Percentiles rank a stretch among this genome's conserved stretches.
These are phyloP conservation scores for Exophiala phaeomuriformis DNA, from an alignment of 2,329 filamentous ascomycete species.

Conservation along the genomic window DNA sequence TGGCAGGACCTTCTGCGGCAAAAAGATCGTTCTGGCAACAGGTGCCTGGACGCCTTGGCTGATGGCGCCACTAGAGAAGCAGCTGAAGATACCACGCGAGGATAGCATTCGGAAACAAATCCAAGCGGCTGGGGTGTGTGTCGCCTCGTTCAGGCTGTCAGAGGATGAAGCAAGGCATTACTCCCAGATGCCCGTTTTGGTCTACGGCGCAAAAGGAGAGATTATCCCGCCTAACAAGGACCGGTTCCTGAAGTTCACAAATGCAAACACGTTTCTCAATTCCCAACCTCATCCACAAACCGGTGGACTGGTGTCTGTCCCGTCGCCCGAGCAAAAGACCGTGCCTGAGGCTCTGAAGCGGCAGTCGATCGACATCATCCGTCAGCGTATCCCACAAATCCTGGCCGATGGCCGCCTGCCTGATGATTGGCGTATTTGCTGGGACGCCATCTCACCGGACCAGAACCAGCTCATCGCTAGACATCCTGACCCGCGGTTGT, in stretches of 20 bases:
- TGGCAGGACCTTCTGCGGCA: constrained; percentile 44
- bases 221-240: constrained; percentile 44
- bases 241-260: constrained; percentile 55
- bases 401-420: constrained; percentile 31
- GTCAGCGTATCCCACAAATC: constrained; percentile 27
- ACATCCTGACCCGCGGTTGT: constrained; percentile 41
- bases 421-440: constrained; percentile 45
- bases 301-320: constrained; percentile 48
- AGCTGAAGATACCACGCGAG: constrained; percentile 40
- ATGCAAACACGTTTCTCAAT: constrained; percentile 53
- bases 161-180: constrained; percentile 45
- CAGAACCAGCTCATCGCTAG: constrained; percentile 55
- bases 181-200: constrained; percentile 48
- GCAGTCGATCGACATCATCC: constrained; percentile 32
- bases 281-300: constrained; percentile 41
- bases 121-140: constrained; percentile 54
- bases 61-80: constrained; percentile 45
- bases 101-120: constrained; percentile 47
- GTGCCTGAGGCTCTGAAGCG: constrained; percentile 38
- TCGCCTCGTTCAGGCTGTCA: constrained; percentile 50
- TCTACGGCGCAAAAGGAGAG: constrained; percentile 42
- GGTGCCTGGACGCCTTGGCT: constrained; percentile 52
- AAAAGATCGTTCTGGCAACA: constrained; percentile 49
- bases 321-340: constrained; percentile 40
- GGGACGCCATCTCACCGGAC: constrained; percentile 55